Evolutionary conservation across 202 grass and related monocot genomes (phyloP), one percentile per base, ranked within the genome.

Genomic region (Cymbopogon flexuosus): DNA sequence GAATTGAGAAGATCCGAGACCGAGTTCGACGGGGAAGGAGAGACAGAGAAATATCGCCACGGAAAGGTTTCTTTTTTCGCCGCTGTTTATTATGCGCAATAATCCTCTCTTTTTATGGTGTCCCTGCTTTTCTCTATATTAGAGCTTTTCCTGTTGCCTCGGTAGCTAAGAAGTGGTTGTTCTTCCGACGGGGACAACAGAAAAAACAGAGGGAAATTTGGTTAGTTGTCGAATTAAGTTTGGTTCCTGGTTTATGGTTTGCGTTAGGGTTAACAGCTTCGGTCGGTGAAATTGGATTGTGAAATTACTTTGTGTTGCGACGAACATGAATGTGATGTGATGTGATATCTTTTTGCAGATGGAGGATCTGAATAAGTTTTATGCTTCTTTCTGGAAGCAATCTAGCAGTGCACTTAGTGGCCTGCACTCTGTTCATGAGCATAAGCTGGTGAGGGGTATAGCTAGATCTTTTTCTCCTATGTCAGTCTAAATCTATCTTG

Each of bases 331-430:
- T 59, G 47, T 58, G 72, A 68, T 59, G 47, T 58, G 72, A 68
- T 66, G 15, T 41, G 34, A 43, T 33, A 9, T 68, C 2, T 59
- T 75, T 69, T 21, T 58, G 34, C 64, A 68, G 47, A 42, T 79
- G 35, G 6, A 56, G 30, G 49, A 31, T 15, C 34, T 29, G 33
- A 65, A 41, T 40, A 68, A 59, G 22, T 16, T 80, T 11, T 80
- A 59, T 43, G 51, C 51, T 43, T 70, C 52, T 37, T 80, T 80
- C 65, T 80, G 78, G 49, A 80, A 70, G 15, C 78, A 80, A 39
- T 21, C 78, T 3, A 70, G 10, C 27, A 29, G 35, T 14, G 1
- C 49, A 43, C 15, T 29, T 10, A 60, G 78, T 19, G 60, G 22
- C 73, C 65, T 47, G 5, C 63, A n/a, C 46, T 61, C 63, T 6